Base-by-base conservation (phyloP, 805 yeast genomes). In the Nadsonia fulvescens region DNA sequence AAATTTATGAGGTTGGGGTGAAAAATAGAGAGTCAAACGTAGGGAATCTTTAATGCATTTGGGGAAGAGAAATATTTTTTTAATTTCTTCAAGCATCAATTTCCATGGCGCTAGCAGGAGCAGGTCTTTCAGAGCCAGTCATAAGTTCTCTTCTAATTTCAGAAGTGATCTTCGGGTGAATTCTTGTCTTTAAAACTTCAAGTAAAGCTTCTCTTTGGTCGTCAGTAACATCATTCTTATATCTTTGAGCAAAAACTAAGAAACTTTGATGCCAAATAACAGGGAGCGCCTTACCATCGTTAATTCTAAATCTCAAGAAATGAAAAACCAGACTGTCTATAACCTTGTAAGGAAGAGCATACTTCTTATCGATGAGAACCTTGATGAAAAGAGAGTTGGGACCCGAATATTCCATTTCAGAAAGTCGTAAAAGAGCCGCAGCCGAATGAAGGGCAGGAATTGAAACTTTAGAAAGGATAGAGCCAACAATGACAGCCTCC, bases 201-300 rank as follows among this genome's bases (percentile, higher is more conserved):
- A 89, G 54, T 33, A 89, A 56, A 51, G 86, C 81, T 42, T 89
- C 98, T 47, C 94, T 66, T 59, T 89, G 99, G 47, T 89, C 99
- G 41, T 81, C 93, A n/a, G 98, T 89, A 32, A 89, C 79, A 58
- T 89, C 98, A 46, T 89, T 86, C 51, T 86, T 89, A 49, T 89
- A 89, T 37, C 94, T 65, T 55, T 83, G 95, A 18, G 95, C 93
- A 56, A 89, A 89, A 2, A 89, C 74, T 31, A 89, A 60, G 45
- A 89, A 76, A 2, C 95, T 86, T 49, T 86, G 92, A 49, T 91
- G 96, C 96, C 98, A 89, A 18, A 86, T 86, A 10, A 89, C 77
- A 5, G 98, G 96, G 45, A 89, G 61, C 25, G 64, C 65, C 14
- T 74, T 70, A 7, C 37, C 40, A 25, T 42, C 39, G 8, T 27